Base-by-base conservation (phyloP, 352 stramenopile species). In the Phytophthora cajani region DNA sequence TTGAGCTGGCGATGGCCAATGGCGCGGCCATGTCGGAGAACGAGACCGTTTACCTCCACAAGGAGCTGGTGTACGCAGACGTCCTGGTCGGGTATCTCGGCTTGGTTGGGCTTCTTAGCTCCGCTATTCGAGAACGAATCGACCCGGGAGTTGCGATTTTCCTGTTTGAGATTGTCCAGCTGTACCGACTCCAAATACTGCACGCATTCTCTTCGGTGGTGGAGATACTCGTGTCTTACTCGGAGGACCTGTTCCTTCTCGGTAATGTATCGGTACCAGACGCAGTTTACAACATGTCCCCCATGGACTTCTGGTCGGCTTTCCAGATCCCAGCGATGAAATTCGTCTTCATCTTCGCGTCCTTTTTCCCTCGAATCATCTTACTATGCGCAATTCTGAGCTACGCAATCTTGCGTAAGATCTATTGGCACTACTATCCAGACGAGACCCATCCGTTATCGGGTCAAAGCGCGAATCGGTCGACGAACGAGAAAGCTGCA, bases 51-150 rank as follows among this genome's bases (percentile, higher is more conserved):
- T 42, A 49, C n/a, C 56, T 71, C 10, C 69, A 81, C 46, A 60
- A 68, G 4, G 61, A 67, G 17, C 62, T 79, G 5, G 71, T 81
- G 23, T 72, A 71, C 21, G 75, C 71, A 10, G 71, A 82, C 32
- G 36, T 82, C 7, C 50, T 77, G 6, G 64, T 64, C 12, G 25
- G 73, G n/a, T 77, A 74, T 55, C 55, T 74, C 19, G 47, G 66
- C 17, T 27, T 68, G 23, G 55, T 67, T 17, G 57, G 40, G 3
- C 21, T 71, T 25, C 10, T 77, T 12, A 67, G 64, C 16, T 64
- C 40, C 1, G n/a, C 64, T 1, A 58, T 60, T 8, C 70, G 52
- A 7, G 70, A 77, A n/a, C 70, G 70, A 7, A 71, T 77, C 36
- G 69, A 77, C 36, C 64, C 64, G 1, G 30, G 46, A 5, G 16